Conservation (phyloP, 2,329 filamentous ascomycete genomes). For the Penicillium griseofulvum region DNA sequence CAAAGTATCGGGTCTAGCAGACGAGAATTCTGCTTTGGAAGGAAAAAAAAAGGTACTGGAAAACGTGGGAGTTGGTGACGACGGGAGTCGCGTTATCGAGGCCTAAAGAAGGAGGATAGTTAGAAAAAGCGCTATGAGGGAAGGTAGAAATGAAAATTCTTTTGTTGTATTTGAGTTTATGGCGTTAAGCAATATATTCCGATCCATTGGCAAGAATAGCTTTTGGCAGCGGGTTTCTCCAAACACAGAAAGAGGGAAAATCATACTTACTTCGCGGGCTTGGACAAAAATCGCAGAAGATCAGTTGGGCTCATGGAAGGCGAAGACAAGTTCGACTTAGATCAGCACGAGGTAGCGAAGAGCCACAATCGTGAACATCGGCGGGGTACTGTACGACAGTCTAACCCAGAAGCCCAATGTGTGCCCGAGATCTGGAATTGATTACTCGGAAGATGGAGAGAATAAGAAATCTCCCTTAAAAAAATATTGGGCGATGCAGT, state of each 20-base stretch:
- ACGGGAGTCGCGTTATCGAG: slow-evolving; percentile 58
- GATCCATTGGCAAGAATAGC: background rate
- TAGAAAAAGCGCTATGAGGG: slow-evolving; percentile 11
- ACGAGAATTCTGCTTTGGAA: slow-evolving; percentile 62
- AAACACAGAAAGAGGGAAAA: slow-evolving; percentile 2
- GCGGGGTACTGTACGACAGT: slow-evolving; percentile 21
- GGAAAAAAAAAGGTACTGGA: slow-evolving; percentile 19
- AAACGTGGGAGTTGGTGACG: slow-evolving; percentile 15
- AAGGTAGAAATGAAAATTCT: background rate
- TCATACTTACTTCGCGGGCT: slow-evolving; percentile 79
- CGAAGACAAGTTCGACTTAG: slow-evolving; percentile 32
- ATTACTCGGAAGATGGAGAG: slow-evolving; percentile 12
- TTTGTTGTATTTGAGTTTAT: background rate
- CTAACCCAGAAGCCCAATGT: slow-evolving; percentile 15
- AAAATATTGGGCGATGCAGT: background rate
- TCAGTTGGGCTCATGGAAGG: slow-evolving; percentile 88
- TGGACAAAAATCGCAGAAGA: slow-evolving; percentile 88
- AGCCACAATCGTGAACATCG: slow-evolving; percentile 37
- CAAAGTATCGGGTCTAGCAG: slow-evolving; percentile 82
- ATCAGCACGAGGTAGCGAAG: slow-evolving; percentile 34
- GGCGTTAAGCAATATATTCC: slow-evolving; percentile 1
- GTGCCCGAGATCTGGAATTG: slow-evolving; percentile 19
- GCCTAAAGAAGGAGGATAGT: slow-evolving; percentile 45
- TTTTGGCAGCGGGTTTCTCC: background rate
- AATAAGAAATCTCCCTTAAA: slow-evolving; percentile 1